Evolutionary conservation across 2,329 filamentous ascomycete species (phyloP), one percentile per base, ranked within the genome.

Genomic region (Fusarium zealandicum): DNA sequence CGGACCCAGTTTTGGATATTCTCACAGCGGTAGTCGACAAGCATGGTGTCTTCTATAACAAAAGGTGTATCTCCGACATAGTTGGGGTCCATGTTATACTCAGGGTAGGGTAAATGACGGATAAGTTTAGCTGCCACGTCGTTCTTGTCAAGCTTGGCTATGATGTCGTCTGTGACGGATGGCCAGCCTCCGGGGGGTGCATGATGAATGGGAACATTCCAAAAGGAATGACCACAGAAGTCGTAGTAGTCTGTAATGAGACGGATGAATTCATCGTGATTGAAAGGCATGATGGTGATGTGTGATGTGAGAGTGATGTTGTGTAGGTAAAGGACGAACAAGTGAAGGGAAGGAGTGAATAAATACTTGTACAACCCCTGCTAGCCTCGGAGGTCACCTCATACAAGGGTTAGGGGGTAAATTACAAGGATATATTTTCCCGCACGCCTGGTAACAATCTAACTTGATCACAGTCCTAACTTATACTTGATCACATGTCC

Each of bases 181-280:
- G 54, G 36, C 57, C 60, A 65, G 33, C 60, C 57, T 44, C 43
- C 35, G 4, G 38, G n/a, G 49, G 39, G 32, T 46, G 52, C 39
- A 8, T 44, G 39, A 10, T 44, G 20, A 28, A 51, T 20, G 28
- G 33, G 17, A 16, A 30, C 18, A 12, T 51, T 27, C 57, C 59
- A 61, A 48, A 57, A 65, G 18, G 42, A 27, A 32, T 56, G 59
- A 33, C 42, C 38, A 18, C 54, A 58, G 30, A 62, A 62, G 17
- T 60, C 42, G 51, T 54, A 61, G 41, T 59, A 59, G 50, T 59
- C 59, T 27, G 56, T 58, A 22, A 63, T 36, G n/a, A 55, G 57
- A 43, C 54, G 51, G 35, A 59, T 48, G 45, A 63, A 56, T 12
- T 57, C 52, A 16, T 51, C 48, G 18, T 39, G 39, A 16, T 51